phyloP scores from a whole-genome alignment of 352 stramenopile genomes.

The Thalassiosira livingstoniorum region DNA sequence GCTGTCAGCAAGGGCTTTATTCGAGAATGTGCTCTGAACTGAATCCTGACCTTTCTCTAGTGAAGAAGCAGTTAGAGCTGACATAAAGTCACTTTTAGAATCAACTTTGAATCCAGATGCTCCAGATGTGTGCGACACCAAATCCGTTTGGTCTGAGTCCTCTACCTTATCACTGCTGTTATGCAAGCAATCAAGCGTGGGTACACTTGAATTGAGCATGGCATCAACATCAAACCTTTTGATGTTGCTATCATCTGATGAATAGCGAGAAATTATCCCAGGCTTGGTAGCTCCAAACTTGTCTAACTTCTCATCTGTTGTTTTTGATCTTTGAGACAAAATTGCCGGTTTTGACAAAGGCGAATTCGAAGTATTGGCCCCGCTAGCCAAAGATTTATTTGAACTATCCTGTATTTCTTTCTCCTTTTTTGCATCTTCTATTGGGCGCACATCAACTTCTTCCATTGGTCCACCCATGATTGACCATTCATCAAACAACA shows the following conservation, averaged over 20 bases:
- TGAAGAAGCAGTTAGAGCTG: constrained; percentile 58
- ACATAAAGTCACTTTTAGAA: constrained; percentile 81
- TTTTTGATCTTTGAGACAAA: constrained; percentile 58
- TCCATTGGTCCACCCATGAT: constrained; percentile 63
- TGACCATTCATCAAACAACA: constrained; percentile 64
- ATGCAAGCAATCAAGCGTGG: not conserved
- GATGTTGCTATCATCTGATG: constrained; percentile 55
- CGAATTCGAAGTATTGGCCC: not conserved
- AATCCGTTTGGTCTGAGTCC: not conserved
- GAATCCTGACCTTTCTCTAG: constrained; percentile 31
- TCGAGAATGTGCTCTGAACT: not conserved
- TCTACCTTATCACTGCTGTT: constrained; percentile 4
- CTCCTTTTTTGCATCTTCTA: constrained; percentile 15
- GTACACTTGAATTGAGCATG: constrained; percentile 42
- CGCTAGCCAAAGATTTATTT: not conserved
- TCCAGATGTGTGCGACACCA: constrained; percentile 35
- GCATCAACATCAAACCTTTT: constrained; percentile 66
- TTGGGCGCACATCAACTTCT: constrained; percentile 5
- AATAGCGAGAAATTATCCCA: constrained; percentile 59
- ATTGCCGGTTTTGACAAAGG: constrained; percentile 43
- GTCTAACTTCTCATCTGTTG: constrained; percentile 6
- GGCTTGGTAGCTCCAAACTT: constrained; percentile 18
- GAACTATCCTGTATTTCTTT: not conserved
- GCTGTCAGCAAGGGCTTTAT: constrained; percentile 9
- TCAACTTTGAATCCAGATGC: constrained; percentile 69